These are phyloP conservation scores for Triangularia verruculosa DNA, from an alignment of 2,329 filamentous ascomycete species.

Conservation along the genomic window DNA sequence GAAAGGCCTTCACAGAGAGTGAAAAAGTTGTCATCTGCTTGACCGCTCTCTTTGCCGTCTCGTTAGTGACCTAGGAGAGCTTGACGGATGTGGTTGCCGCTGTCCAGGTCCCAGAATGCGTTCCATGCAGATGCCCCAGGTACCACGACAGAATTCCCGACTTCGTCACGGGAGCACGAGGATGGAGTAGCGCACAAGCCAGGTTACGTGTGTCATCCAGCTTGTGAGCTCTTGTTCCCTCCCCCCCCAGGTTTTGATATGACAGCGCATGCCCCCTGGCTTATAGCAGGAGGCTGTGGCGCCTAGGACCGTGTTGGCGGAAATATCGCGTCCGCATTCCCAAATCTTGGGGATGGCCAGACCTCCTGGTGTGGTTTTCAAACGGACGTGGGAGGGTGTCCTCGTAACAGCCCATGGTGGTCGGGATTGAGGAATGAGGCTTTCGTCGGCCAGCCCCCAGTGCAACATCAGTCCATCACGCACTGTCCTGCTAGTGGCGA, in stretches of 20 bases:
- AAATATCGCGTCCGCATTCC: background rate
- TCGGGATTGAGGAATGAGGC: constrained; percentile 6
- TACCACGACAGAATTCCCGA: constrained; percentile 3
- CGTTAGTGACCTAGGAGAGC: background rate
- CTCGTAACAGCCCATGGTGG: background rate
- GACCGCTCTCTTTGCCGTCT: background rate
- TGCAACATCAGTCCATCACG: constrained; percentile 8
- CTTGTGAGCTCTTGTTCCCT: background rate
- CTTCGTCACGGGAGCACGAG: constrained; percentile 2
- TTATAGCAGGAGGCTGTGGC: background rate
- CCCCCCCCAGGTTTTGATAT: background rate
- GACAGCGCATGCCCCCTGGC: background rate
- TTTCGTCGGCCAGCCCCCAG: constrained; percentile 10
- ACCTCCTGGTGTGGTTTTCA: too few species aligned
- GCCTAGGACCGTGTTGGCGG: background rate
- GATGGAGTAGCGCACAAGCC: background rate
- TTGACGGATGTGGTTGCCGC: background rate
- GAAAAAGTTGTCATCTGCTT: background rate
- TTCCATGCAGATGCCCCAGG: constrained; percentile 1
- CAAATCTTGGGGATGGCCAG: background rate
- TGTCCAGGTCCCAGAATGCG: background rate
- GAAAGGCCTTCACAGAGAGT: background rate
- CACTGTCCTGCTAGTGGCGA: constrained; percentile 1
- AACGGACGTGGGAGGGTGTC: background rate
- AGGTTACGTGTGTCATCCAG: background rate